Conservation (phyloP, 2,329 filamentous ascomycete species). For the Eurotiales sp. region DNA sequence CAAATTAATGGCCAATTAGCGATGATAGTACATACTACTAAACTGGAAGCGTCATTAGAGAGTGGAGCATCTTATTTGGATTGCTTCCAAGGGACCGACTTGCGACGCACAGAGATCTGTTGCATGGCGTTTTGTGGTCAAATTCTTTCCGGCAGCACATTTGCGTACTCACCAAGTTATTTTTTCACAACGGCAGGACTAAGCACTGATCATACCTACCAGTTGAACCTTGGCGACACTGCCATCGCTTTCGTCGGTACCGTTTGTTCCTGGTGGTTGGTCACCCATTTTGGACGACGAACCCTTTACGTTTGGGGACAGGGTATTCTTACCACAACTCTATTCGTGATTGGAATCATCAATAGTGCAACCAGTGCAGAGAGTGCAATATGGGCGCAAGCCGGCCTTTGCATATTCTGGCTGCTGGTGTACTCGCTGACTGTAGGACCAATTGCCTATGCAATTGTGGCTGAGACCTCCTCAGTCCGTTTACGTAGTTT, state of each 20-base stretch:
- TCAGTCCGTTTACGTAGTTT: slow-evolving; percentile 42
- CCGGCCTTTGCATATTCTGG: slow-evolving; percentile 35
- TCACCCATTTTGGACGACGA: slow-evolving; percentile 31
- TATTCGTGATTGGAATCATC: slow-evolving; percentile 36
- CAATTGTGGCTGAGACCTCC: slow-evolving; percentile 46
- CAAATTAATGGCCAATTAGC: slow-evolving; percentile 70
- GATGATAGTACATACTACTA: slow-evolving; percentile 89
- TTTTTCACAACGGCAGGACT: slow-evolving; percentile 43
- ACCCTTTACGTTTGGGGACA: slow-evolving; percentile 31
- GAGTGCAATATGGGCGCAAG: slow-evolving; percentile 34
- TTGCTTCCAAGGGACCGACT: slow-evolving; percentile 39
- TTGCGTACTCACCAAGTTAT: slow-evolving; percentile 52
- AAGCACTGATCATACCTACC: slow-evolving; percentile 29
- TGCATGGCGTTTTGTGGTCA: slow-evolving; percentile 45
- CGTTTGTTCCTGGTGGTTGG: slow-evolving; percentile 30
- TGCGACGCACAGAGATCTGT: slow-evolving; percentile 39
- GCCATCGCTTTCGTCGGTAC: slow-evolving; percentile 35
- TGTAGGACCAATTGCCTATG: slow-evolving; percentile 43
- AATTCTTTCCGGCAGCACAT: slow-evolving; percentile 40
- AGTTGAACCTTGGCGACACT: slow-evolving; percentile 33
- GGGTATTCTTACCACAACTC: slow-evolving; percentile 26
- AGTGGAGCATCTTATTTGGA: slow-evolving; percentile 66
- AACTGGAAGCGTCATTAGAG: slow-evolving; percentile 55
- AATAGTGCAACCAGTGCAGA: slow-evolving; percentile 39
- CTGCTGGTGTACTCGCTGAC: slow-evolving; percentile 39